Conservation (phyloP, 1,139 yeast species). For the Wickerhamomyces sp. region DNA sequence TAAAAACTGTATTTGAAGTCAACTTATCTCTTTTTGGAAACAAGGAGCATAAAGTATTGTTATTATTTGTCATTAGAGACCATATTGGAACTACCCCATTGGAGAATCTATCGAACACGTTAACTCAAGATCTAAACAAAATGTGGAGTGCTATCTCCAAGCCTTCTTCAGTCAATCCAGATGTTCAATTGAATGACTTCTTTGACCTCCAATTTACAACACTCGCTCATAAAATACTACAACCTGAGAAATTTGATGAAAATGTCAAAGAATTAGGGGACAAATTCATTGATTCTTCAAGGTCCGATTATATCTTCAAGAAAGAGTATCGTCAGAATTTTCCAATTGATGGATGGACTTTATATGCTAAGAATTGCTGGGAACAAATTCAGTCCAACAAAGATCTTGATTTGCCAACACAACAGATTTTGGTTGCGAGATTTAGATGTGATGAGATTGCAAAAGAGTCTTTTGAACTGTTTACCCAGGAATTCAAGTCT, state of each 20-base stretch:
- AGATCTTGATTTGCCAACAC: constrained; percentile 94
- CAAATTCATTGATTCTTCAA: constrained; percentile 28
- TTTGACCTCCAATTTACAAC: constrained; percentile 83
- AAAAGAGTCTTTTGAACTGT: constrained; percentile 26
- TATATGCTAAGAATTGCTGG: constrained; percentile 92
- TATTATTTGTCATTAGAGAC: constrained; percentile 88
- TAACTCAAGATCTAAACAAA: constrained; percentile 62
- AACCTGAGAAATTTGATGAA: constrained; percentile 62
- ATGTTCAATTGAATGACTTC: constrained; percentile 59
- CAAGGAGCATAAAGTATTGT: constrained; percentile 55
- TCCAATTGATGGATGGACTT: constrained; percentile 95
- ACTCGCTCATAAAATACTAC: constrained; percentile 79
- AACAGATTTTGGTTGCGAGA: constrained; percentile 89
- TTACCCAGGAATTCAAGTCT: constrained; percentile 18
- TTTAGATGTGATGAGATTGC: constrained; percentile 91
- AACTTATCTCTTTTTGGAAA: constrained; percentile 70
- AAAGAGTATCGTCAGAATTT: constrained; percentile 75
- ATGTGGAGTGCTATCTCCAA: constrained; percentile 79
- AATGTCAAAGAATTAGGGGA: constrained; percentile 67
- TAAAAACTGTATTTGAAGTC: constrained; percentile 95
- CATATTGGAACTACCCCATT: constrained; percentile 86
- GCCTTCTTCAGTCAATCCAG: constrained; percentile 52
- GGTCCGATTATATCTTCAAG: constrained; percentile 49
- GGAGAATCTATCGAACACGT: constrained; percentile 60
- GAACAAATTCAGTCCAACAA: constrained; percentile 87